Evolutionary conservation across 495 filamentous ascomycete genomes (phyloP), one percentile per base, ranked within the genome.

Genomic region (Pseudotulostoma volvatum): DNA sequence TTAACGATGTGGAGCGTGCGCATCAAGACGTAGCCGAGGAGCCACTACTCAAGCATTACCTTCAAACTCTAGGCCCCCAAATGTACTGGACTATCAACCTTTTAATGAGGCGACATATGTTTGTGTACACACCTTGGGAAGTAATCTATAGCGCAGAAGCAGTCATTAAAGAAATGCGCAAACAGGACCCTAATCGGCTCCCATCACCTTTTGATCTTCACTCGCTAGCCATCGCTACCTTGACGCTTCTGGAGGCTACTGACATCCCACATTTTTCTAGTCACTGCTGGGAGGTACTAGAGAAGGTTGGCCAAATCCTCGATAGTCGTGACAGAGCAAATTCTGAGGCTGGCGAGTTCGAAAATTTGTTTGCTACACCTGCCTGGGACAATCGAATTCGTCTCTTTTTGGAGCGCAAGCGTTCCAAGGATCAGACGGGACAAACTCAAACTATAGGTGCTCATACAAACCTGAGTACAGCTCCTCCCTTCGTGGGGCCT

Each of bases 51-150:
- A 52, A 53, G 8, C 39, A 47, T 30, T 61, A 63, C 28, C 46
- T 60, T 31, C 55, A 63, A 25, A 60, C 57, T 23, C 53, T 81
- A 8, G 61, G 85, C 21, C 64, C 75, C 36, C 70, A 88, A 31
- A 68, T 74, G 2, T 88, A 84, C 55, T 82, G 81, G 74, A 81
- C 84, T 44, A 54, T 74, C 34, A 70, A 73, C 30, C 62, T 87
- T 9, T 57, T 86, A 11, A 65, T 71, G 18, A 67, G 73, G 36
- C 58, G 71, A 42, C 44, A 74, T 63, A 60, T 71, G 58, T 57
- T 64, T 51, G 52, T 72, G 48, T 55, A 71, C 46, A 61, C 68
- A 41, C 70, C 72, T 0, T 57, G 62, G 25, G 71, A 81, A 25
- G 63, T 87, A 20, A 57, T 87, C 8, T 70, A 68, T 41, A 68